Evolutionary conservation across 495 filamentous ascomycete genomes (phyloP).

Genomic region (Trichocladium antarcticum): DNA sequence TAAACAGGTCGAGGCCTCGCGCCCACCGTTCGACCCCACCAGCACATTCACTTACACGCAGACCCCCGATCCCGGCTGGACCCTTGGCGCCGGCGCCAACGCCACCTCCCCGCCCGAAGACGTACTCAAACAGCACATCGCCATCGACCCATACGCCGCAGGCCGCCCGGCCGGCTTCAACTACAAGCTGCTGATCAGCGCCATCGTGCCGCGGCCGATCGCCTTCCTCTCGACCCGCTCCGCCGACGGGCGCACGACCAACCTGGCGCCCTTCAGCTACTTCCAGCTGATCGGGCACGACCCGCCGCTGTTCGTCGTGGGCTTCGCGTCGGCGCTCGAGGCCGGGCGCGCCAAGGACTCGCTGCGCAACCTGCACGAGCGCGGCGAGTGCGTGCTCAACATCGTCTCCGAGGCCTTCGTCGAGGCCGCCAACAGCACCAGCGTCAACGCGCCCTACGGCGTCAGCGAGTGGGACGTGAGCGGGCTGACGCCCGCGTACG

Average conservation of each 20-base stretch:
- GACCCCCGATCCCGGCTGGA: constrained; percentile 65
- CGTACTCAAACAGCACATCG: constrained; percentile 49
- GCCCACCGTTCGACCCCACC: constrained; percentile 51
- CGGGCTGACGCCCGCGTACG: constrained; percentile 58
- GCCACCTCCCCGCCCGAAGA: constrained; percentile 32
- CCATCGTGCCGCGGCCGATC: constrained; percentile 72
- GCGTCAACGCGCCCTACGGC: constrained; percentile 69
- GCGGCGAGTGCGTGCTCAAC: constrained; percentile 71
- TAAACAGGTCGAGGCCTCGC: constrained; percentile 59
- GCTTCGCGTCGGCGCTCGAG: constrained; percentile 49
- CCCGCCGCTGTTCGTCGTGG: constrained; percentile 79
- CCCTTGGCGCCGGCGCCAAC: constrained; percentile 64
- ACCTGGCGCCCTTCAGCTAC: constrained; percentile 83
- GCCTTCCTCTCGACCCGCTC: constrained; percentile 44
- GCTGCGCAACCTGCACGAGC: constrained; percentile 58
- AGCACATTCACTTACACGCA: constrained; percentile 52
- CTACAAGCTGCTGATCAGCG: constrained; percentile 87
- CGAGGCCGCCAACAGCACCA: constrained; percentile 75
- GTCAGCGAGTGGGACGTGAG: constrained; percentile 70
- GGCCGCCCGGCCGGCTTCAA: constrained; percentile 59
- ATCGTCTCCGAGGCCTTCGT: constrained; percentile 75
- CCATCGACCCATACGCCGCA: constrained; percentile 71
- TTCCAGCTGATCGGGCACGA: constrained; percentile 77
- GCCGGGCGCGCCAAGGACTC: constrained; percentile 55
- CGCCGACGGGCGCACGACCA: constrained; percentile 37